A percentile compares a stretch with the other conserved stretches of the same genome.
Evolutionary conservation across 2,329 filamentous ascomycete species (phyloP).

Genomic region (Nakataea oryzae): DNA sequence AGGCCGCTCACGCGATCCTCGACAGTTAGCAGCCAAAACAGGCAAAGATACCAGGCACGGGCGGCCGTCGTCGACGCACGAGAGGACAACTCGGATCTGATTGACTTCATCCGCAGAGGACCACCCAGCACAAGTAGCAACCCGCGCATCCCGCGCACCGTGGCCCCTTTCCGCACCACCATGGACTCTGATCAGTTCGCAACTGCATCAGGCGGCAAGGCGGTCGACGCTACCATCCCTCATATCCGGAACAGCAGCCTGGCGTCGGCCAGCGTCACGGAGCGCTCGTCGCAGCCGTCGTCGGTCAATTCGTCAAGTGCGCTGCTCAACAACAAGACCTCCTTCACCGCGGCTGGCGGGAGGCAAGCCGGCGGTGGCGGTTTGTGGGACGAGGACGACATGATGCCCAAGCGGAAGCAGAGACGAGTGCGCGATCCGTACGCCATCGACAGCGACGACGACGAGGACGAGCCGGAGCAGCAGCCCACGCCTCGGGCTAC

Average conservation of each 20-base stretch:
- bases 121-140: constrained; percentile 50
- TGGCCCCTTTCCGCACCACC: constrained; percentile 75
- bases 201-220: constrained; percentile 40
- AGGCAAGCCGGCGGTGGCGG: constrained; percentile 18
- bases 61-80: constrained; percentile 53
- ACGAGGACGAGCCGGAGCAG: constrained; percentile 43
- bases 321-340: constrained; percentile 39
- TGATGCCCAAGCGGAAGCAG: constrained; percentile 62
- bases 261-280: constrained; percentile 44
- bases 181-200: constrained; percentile 76
- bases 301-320: constrained; percentile 68
- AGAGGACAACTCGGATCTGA: constrained; percentile 72
- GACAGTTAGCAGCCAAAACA: constrained; percentile 20
- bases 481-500: constrained; percentile 26
- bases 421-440: constrained; percentile 80
- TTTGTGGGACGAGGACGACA: constrained; percentile 38
- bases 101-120: constrained; percentile 89
- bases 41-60: constrained; percentile 57
- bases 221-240: constrained; percentile 46
- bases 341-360: constrained; percentile 1
- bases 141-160: constrained; percentile 68
- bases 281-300: constrained; percentile 44
- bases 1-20: constrained; percentile 22
- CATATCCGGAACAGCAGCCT: constrained; percentile 45
- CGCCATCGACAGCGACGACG: constrained; percentile 74